phyloP scores from a whole-genome alignment of 805 yeast genomes.

The Wickerhamomyces rabaulensis region DNA sequence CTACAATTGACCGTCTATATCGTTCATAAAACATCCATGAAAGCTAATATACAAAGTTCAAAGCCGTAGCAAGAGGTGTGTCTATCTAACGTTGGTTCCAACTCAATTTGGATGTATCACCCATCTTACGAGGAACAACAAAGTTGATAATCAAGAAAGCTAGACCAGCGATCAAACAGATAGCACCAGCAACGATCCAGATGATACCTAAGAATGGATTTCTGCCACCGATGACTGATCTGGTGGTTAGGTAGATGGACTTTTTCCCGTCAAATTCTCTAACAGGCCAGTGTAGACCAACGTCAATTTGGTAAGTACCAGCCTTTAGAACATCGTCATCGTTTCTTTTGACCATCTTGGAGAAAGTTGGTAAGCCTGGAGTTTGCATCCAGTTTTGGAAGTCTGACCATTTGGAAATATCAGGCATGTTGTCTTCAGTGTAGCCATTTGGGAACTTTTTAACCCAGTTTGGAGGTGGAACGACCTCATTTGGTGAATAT shows the following conservation, averaged over 20 bases:
- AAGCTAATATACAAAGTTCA: not conserved
- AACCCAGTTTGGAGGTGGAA: slow-evolving; percentile 83
- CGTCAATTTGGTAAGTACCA: slow-evolving; percentile 59
- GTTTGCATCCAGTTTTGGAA: slow-evolving; percentile 87
- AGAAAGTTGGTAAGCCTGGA: slow-evolving; percentile 64
- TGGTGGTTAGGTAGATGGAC: slow-evolving; percentile 59
- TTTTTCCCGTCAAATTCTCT: slow-evolving; percentile 62
- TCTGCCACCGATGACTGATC: slow-evolving; percentile 73
- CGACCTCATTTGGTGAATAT: slow-evolving; percentile 55
- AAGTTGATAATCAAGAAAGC: slow-evolving; percentile 48
- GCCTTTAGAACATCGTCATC: slow-evolving; percentile 45
- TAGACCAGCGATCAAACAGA: slow-evolving; percentile 55
- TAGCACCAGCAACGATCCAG: slow-evolving; percentile 72
- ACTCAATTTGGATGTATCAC: slow-evolving; percentile 63
- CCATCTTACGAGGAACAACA: slow-evolving; percentile 64
- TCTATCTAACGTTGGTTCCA: slow-evolving; percentile 53
- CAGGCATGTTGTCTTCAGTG: slow-evolving; percentile 63
- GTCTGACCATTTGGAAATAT: slow-evolving; percentile 59
- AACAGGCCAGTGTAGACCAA: slow-evolving; percentile 80
- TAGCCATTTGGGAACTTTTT: slow-evolving; percentile 70
- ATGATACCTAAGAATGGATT: slow-evolving; percentile 66
- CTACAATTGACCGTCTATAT: not conserved
- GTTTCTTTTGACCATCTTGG: slow-evolving; percentile 62
- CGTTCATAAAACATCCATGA: not conserved
- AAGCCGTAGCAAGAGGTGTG: not conserved